These are phyloP conservation scores for Anthostomella pinea DNA, from an alignment of 2,329 filamentous ascomycete genomes.

Conservation along the genomic window DNA sequence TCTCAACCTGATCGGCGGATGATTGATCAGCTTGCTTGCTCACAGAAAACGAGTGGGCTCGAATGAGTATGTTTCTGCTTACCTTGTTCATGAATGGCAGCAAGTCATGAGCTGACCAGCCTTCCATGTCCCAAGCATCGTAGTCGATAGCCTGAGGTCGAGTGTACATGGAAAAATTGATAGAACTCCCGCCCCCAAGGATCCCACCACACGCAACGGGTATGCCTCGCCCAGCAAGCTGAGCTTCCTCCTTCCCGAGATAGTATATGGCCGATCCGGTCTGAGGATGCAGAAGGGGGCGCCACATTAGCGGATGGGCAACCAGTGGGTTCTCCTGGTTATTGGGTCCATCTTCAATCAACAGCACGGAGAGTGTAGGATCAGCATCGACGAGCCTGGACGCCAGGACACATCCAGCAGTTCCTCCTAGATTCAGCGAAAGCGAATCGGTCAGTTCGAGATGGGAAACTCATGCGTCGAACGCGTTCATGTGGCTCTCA, in stretches of 20 bases:
- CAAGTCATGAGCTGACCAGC: not conserved
- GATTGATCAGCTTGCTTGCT: too few relatives aligned
- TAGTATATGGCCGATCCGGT: not conserved
- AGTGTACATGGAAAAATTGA: not conserved
- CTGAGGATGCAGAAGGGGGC: not conserved
- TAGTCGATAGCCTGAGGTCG: not conserved
- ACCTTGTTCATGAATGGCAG: not conserved
- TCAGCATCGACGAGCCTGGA: not conserved
- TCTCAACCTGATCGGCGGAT: conserved; percentile 9
- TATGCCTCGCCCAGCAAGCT: not conserved
- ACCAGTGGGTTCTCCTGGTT: not conserved
- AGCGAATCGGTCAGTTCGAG: not conserved
- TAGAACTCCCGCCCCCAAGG: not conserved
- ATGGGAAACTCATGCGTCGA: not conserved
- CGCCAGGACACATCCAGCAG: not conserved
- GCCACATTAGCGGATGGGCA: not conserved
- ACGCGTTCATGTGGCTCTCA: not conserved
- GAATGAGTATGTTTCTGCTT: too few relatives aligned
- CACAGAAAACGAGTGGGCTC: too few relatives aligned
- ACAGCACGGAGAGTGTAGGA: not conserved
- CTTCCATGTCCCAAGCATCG: not conserved
- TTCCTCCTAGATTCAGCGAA: not conserved
- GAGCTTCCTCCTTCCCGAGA: not conserved
- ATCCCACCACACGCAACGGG: not conserved
- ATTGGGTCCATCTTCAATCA: not conserved